Conservation (phyloP, 495 filamentous ascomycete genomes). For the Neurospora hispaniola region DNA sequence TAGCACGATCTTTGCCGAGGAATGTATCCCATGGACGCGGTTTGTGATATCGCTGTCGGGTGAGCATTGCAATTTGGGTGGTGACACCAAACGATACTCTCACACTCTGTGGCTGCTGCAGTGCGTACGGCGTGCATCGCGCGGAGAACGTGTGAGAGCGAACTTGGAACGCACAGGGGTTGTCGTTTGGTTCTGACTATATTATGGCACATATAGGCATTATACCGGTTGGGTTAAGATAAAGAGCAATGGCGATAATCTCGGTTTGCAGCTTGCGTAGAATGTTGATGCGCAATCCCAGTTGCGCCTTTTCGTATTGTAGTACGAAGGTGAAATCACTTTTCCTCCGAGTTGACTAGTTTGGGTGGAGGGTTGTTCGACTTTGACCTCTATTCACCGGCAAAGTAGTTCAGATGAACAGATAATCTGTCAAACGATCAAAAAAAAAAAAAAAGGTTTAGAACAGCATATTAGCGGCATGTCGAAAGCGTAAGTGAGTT, state of each 20-base stretch:
- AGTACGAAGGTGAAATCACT: neutral
- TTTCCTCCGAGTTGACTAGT: neutral
- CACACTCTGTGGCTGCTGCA: neutral
- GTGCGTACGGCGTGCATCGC: neutral
- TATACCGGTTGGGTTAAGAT: conserved; percentile 25
- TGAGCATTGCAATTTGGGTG: neutral
- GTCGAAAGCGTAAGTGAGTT: neutral
- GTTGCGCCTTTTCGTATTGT: neutral
- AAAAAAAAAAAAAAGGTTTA: neutral
- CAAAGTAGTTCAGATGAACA: neutral
- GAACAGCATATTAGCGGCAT: neutral
- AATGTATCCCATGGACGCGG: neutral
- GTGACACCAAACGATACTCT: neutral
- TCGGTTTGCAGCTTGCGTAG: conserved; percentile 26
- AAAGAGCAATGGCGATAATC: conserved; percentile 23
- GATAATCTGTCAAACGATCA: neutral
- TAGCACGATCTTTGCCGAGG: neutral
- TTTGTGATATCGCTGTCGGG: neutral
- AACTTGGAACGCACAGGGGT: conserved; percentile 14
- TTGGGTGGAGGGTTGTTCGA: neutral
- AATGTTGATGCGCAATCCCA: conserved; percentile 16
- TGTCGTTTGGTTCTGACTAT: conserved; percentile 24
- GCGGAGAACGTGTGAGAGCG: conserved; percentile 1
- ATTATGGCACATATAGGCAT: conserved; percentile 36
- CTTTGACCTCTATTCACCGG: neutral